phyloP scores from a whole-genome alignment of 192 early-diverging fungal genomes.

The Paraglomus occultum region DNA sequence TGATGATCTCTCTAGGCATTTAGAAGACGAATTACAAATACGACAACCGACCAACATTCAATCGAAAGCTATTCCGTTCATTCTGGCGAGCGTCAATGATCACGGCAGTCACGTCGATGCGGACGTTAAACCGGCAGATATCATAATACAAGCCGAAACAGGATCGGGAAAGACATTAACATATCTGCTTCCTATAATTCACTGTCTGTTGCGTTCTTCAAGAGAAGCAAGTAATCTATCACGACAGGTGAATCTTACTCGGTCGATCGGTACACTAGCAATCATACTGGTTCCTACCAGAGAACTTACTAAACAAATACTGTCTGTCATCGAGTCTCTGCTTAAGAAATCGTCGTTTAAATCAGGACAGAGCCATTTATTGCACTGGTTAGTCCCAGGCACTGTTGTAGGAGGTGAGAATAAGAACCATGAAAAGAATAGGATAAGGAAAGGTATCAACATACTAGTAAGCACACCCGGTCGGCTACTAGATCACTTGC shows the following conservation, averaged over 20 bases:
- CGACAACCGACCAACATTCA: conserved; percentile 87
- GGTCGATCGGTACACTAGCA: conserved; percentile 82
- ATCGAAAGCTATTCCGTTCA: conserved; percentile 73
- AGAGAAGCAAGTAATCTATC: conserved; percentile 25
- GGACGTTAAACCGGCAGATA: conserved; percentile 59
- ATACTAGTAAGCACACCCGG: conserved; percentile 95
- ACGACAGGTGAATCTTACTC: conserved; percentile 46
- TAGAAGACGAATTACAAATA: conserved; percentile 74
- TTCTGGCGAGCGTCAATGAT: conserved; percentile 54
- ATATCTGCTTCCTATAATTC: conserved; percentile 90
- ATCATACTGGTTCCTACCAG: conserved; percentile 96
- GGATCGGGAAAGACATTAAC: conserved; percentile 98
- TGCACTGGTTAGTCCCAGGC: conserved; percentile 82
- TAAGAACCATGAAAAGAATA: conserved; percentile 77
- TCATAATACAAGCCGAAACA: conserved; percentile 92
- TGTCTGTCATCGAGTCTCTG: conserved; percentile 71
- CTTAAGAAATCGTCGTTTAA: conserved; percentile 55
- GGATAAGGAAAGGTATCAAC: conserved; percentile 82
- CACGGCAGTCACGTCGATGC: conserved; percentile 43
- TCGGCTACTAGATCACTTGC: conserved; percentile 84
- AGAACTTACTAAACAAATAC: conserved; percentile 95
- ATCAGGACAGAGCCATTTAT: conserved; percentile 39
- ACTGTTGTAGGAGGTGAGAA: conserved; percentile 81
- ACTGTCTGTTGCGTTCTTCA: conserved; percentile 75
- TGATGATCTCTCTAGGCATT: conserved; percentile 61